A percentile compares a stretch with the other conserved stretches of the same genome.
Evolutionary conservation across 352 stramenopile species (phyloP).

Genomic region (Pilasporangium apinafurcum): DNA sequence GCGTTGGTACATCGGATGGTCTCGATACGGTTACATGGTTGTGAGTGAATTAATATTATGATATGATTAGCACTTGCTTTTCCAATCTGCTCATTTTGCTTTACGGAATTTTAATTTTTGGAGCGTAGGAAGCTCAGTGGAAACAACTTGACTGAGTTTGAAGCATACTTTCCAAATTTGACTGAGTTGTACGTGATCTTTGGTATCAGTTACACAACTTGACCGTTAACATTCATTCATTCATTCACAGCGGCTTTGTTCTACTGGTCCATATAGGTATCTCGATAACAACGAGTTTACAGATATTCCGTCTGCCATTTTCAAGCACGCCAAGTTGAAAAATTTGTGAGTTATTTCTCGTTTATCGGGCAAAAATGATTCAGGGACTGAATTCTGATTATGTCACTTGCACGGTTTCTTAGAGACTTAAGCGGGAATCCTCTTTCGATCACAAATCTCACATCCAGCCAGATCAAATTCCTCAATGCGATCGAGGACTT

Average conservation of each 20-base stretch:
- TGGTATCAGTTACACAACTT: not conserved
- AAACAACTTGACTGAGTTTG: constrained; percentile 9
- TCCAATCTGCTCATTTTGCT: no score
- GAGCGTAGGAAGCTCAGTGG: no score
- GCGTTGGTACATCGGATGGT: no score
- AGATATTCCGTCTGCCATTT: not conserved
- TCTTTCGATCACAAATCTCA: not conserved
- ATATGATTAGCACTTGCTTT: no score
- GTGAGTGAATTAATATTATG: no score
- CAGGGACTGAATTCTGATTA: no score
- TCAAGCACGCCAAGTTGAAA: constrained; percentile 4
- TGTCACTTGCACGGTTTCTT: not conserved
- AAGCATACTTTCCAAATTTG: constrained; percentile 2
- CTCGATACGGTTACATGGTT: no score
- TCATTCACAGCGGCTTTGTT: not conserved
- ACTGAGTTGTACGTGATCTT: constrained; percentile 6
- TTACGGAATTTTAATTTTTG: no score
- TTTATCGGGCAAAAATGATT: not conserved
- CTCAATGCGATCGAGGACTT: constrained; percentile 3
- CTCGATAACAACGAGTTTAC: constrained; percentile 9
- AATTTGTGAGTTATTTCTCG: constrained; percentile 3
- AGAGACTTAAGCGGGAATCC: constrained; percentile 7
- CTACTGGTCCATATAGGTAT: not conserved
- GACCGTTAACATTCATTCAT: not conserved
- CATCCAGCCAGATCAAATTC: constrained; percentile 2